Evolutionary conservation across 148 eudicot genomes (phyloP), one percentile per base, ranked within the genome.

Genomic region (Vaccinium myrtillus): DNA sequence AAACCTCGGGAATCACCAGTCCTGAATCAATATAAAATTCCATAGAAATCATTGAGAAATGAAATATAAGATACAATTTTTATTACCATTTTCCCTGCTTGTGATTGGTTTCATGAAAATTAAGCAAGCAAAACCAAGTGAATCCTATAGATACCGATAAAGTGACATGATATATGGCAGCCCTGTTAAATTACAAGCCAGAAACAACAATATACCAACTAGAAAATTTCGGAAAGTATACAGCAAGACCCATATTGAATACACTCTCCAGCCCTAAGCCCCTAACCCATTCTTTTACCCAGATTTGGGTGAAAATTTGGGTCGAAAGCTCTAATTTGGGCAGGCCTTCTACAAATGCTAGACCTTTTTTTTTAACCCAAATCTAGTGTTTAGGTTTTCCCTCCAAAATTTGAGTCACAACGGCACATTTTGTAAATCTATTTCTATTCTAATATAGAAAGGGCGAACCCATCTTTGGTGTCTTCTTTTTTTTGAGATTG

Each of bases 1-100:
- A 95, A 96, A 15, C 98, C 98, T n/a, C 99, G 92, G 0, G 99
- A 96, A 58, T 96, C 96, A 3, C 99, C 98, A 77, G 98, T 96
- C 93, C 98, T 96, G 63, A 46, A 61, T 21, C 67, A 61, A 21
- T 61, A 61, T 21, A 36, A 36, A 36, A 61, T 61, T 61, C 9
- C 11, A 61, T 7, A 21, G 67, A 61, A 61, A 61, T 61, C 25
- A 61, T n/a, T 21, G 67, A 61, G 2, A 21, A 61, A 2, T 21
- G 27, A 27, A 7, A 21, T n/a, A 61, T 21, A 0, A n/a, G 19
- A 21, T 25, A 8, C 21, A 25, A 19, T 59, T 59, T 7, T 21
- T 21, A 61, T 61, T 10, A 61, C 25, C 25, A 61, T 61, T 61
- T 61, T 1, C 25, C 67, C 0, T 61, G 61, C 7, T 61, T 21